Percentiles rank a stretch among this genome's conserved stretches.
Conservation (phyloP, 768 basidiomycete genomes). For the Amanita inopinata region DNA sequence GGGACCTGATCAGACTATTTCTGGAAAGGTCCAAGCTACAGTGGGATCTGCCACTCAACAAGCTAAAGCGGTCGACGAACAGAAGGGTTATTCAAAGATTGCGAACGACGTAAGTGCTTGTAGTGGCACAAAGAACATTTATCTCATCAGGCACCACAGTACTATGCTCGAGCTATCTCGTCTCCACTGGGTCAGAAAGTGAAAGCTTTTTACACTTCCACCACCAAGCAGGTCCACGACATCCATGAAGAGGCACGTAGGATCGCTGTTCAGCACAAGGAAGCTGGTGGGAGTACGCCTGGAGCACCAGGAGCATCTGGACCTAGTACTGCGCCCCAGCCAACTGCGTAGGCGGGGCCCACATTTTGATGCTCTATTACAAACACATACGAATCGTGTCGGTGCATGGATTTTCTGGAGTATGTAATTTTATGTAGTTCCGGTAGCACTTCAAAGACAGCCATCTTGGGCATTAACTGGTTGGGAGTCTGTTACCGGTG, state of each 20-base stretch:
- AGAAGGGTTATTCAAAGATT: conserved; percentile 63
- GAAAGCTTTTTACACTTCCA: conserved; percentile 73
- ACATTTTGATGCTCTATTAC: not conserved
- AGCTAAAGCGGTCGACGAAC: conserved; percentile 69
- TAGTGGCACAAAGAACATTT: not conserved
- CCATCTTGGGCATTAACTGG: no score
- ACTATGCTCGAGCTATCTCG: conserved; percentile 67
- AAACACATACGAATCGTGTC: not conserved
- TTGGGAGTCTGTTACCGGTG: no score
- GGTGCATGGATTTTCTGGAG: no score
- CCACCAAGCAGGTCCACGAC: conserved; percentile 80
- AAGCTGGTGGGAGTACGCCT: conserved; percentile 12
- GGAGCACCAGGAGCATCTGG: not conserved
- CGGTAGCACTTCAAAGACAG: no score
- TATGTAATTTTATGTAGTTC: not conserved
- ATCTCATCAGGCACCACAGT: conserved; percentile 30
- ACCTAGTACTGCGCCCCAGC: not conserved
- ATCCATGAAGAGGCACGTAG: conserved; percentile 91
- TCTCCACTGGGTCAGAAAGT: conserved; percentile 76
- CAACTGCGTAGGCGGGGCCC: not conserved
- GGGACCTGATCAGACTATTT: conserved; percentile 76
- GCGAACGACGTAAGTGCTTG: conserved; percentile 49
- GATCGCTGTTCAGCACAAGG: conserved; percentile 58
- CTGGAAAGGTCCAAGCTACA: conserved; percentile 58
- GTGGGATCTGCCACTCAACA: conserved; percentile 57